Percentiles rank a stretch among this genome's conserved stretches.
phyloP scores from a whole-genome alignment of 2,329 filamentous ascomycete species.

The Alternaria sp. region DNA sequence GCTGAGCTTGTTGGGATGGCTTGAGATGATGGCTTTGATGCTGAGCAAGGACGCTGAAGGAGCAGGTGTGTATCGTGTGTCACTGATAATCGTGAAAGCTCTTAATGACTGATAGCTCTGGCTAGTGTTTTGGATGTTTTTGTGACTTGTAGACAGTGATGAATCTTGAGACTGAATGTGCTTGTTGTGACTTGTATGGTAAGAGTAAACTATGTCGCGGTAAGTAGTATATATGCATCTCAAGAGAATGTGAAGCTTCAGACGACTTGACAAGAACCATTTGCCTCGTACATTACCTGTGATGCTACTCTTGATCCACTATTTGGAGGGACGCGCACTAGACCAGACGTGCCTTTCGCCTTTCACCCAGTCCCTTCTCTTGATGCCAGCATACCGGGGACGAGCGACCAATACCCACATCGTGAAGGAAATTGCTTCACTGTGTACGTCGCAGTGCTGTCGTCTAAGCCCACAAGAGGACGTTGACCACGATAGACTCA shows the following conservation, averaged over 20 bases:
- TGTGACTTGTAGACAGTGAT: neutral
- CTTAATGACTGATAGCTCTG: neutral
- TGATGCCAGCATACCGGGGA: neutral
- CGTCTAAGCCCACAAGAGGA: conserved; percentile 7
- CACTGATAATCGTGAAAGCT: neutral
- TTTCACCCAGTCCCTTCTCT: neutral
- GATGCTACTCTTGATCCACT: neutral
- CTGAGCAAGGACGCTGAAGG: neutral
- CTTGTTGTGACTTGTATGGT: neutral
- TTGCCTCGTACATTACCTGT: neutral
- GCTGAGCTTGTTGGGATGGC: neutral
- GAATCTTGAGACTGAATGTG: neutral
- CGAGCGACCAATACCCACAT: neutral
- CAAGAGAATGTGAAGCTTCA: neutral
- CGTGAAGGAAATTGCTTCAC: conserved; percentile 12
- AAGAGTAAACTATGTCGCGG: neutral
- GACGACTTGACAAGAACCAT: neutral
- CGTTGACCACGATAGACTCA: neutral
- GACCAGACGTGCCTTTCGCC: neutral
- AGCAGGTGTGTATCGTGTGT: neutral
- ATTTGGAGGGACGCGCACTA: neutral
- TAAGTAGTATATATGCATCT: neutral
- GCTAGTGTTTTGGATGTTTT: neutral
- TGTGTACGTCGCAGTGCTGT: neutral
- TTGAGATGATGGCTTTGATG: neutral